A percentile compares a stretch with the other conserved stretches of the same genome.
Evolutionary conservation across 345 rosid species (phyloP).

Genomic region (Gossypium herbaceum): DNA sequence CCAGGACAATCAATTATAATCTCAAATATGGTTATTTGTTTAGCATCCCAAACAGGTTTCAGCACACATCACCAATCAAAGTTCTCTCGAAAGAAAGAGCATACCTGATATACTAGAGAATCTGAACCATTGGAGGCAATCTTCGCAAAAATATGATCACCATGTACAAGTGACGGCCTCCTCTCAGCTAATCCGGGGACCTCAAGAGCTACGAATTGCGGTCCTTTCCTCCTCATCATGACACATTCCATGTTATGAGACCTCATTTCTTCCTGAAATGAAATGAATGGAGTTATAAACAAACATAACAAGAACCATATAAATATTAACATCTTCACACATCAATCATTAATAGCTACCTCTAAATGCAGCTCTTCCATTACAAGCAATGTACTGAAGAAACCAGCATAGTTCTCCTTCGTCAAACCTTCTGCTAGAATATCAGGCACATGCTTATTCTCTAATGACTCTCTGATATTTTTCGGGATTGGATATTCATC

Average conservation of each 20-base stretch:
- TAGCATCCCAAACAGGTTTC: not conserved
- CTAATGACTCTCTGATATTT: conserved; percentile 33
- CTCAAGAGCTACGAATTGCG: conserved; percentile 32
- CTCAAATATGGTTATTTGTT: not conserved
- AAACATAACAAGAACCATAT: not conserved
- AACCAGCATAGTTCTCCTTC: conserved; percentile 33
- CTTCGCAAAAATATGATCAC: conserved; percentile 43
- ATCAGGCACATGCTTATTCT: conserved; percentile 34
- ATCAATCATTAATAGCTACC: conserved; percentile 28
- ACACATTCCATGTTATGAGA: conserved; percentile 41
- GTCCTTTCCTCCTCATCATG: conserved; percentile 40
- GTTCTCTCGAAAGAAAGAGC: not conserved
- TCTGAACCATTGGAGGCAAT: conserved; percentile 14
- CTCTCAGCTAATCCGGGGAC: conserved; percentile 65
- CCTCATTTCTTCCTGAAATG: conserved; percentile 48
- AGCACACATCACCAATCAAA: not conserved
- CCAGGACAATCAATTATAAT: not conserved
- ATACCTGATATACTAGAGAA: conserved; percentile 30
- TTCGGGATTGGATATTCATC: conserved; percentile 45
- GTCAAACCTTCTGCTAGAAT: conserved; percentile 31
- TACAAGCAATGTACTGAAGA: conserved; percentile 43
- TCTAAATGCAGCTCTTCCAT: conserved; percentile 57
- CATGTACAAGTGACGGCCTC: conserved; percentile 59
- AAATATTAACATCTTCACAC: not conserved
- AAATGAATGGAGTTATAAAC: conserved; percentile 5